Evolutionary conservation across 352 stramenopile genomes (phyloP).

Genomic region (Phytophthora kernoviae): DNA sequence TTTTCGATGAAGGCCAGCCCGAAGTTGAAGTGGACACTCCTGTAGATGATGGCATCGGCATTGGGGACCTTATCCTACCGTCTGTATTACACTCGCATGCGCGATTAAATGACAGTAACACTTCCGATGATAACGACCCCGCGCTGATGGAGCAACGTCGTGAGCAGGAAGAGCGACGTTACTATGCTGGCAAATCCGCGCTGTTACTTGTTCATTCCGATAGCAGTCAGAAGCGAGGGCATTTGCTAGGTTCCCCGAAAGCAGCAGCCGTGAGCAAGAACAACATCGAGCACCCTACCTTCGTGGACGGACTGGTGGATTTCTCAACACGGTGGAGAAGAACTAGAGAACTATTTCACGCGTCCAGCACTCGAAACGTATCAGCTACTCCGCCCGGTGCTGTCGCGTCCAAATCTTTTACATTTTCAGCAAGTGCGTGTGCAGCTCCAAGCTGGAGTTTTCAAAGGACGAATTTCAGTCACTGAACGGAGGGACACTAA

Average conservation of each 20-base stretch:
- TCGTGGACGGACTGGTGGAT: constrained; percentile 81
- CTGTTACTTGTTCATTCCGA: constrained; percentile 32
- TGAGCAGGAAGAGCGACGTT: constrained; percentile 56
- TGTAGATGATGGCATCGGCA: constrained; percentile 59
- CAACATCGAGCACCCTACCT: constrained; percentile 50
- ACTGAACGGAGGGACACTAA: constrained; percentile 32
- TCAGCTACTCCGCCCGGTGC: constrained; percentile 60
- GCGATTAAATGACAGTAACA: constrained; percentile 9
- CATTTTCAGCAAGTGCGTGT: constrained; percentile 57
- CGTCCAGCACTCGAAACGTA: constrained; percentile 81
- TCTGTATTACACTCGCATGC: constrained; percentile 30
- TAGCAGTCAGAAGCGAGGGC: constrained; percentile 1
- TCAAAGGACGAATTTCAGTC: constrained; percentile 82
- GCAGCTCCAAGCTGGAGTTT: constrained; percentile 69
- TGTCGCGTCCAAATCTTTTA: constrained; percentile 60
- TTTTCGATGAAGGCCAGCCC: constrained; percentile 22
- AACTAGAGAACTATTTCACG: constrained; percentile 80
- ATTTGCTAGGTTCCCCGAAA: constrained; percentile 10
- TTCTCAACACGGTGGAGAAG: constrained; percentile 61
- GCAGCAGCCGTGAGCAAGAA: constrained; percentile 15
- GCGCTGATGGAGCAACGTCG: constrained; percentile 53
- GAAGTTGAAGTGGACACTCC: constrained; percentile 18
- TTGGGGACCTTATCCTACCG: constrained; percentile 52
- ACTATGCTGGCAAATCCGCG: constrained; percentile 51
- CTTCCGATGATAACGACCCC: constrained; percentile 37